phyloP scores from a whole-genome alignment of 768 basidiomycete species.

The Podaxis mareebaensis region DNA sequence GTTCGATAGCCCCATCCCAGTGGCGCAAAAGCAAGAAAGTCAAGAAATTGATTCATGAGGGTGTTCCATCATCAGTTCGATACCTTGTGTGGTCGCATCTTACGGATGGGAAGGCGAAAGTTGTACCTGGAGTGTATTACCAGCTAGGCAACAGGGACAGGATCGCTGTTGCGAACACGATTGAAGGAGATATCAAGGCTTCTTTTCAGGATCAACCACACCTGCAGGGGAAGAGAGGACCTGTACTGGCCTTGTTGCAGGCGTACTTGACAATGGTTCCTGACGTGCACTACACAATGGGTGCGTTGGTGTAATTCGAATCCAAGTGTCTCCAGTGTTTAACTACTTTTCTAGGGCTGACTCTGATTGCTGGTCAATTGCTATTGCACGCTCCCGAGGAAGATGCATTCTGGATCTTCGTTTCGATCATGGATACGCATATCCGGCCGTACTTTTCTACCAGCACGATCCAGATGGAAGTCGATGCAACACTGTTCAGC shows the following conservation, averaged over 20 bases:
- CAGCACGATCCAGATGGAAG: constrained; percentile 63
- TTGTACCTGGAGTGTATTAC: constrained; percentile 47
- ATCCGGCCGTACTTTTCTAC: constrained; percentile 77
- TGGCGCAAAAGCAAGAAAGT: constrained; percentile 81
- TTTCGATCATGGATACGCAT: constrained; percentile 83
- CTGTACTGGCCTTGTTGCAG: constrained; percentile 59
- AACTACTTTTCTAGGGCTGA: constrained; percentile 48
- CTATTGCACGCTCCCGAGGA: constrained; percentile 79
- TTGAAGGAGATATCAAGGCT: constrained; percentile 57
- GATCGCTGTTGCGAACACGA: constrained; percentile 46
- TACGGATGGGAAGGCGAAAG: constrained; percentile 72
- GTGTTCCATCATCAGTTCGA: constrained; percentile 80
- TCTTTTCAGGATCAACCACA: constrained; percentile 62
- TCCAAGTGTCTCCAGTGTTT: not conserved
- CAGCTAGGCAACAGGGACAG: constrained; percentile 36
- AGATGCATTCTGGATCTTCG: constrained; percentile 90
- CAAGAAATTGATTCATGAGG: constrained; percentile 70
- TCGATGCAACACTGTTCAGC: constrained; percentile 72
- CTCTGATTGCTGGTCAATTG: constrained; percentile 70
- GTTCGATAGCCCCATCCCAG: constrained; percentile 55
- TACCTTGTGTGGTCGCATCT: constrained; percentile 85
- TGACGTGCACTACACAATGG: constrained; percentile 67
- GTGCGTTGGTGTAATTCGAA: constrained; percentile 35
- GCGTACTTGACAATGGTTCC: constrained; percentile 87
- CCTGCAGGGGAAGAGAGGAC: constrained; percentile 54